Base-by-base conservation (phyloP, 768 basidiomycete genomes). In the Boletales sp. region DNA sequence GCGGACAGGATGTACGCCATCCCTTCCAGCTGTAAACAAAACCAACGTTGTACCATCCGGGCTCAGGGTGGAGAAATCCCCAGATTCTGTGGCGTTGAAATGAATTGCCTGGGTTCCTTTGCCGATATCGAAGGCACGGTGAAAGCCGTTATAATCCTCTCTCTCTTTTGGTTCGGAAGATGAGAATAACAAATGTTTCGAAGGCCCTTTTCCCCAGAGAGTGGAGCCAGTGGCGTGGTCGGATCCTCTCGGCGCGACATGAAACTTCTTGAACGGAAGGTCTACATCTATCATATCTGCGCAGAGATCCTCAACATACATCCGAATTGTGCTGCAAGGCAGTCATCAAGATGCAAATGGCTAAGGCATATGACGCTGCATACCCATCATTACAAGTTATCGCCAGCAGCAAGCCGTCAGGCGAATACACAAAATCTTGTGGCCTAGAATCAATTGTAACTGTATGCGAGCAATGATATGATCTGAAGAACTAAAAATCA, bases 51-150 rank as follows among this genome's bases (percentile, higher is more conserved):
- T 36, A 57, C 83, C 83, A 46, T 70, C 62, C 11, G 73, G 57
- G 49, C 77, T 70, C 4, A 84, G 32, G 8, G 72, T 64, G 18
- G 83, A 61, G 11, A 72, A 71, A 58, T 86, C 83, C 35, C 84
- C 84, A 4, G 76, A 73, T 55, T 80, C 81, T 2, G 56, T 46
- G 2, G 75, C 73, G 46, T 77, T 72, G 35, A 85, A 72, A 8
- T 59, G 49, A 48, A 73, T 69, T 1, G 58, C 45, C 4, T 49
- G 43, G 36, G 39, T 59, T 8, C 59, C 50, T 34, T 38, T 62
- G 15, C 45, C 50, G 2, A 71, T 53, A 58, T 86, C 81, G 45
- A 81, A 79, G 5, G 70, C 78, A 37, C 69, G 73, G 54, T 87
- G 84, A 36, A 60, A 70, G 1, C 83, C 82, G 4, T 57, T 55